Percentiles rank a stretch among this genome's conserved stretches.
phyloP scores from a whole-genome alignment of 1,284 basidiomycete species.

The Takashimella koratensis region DNA sequence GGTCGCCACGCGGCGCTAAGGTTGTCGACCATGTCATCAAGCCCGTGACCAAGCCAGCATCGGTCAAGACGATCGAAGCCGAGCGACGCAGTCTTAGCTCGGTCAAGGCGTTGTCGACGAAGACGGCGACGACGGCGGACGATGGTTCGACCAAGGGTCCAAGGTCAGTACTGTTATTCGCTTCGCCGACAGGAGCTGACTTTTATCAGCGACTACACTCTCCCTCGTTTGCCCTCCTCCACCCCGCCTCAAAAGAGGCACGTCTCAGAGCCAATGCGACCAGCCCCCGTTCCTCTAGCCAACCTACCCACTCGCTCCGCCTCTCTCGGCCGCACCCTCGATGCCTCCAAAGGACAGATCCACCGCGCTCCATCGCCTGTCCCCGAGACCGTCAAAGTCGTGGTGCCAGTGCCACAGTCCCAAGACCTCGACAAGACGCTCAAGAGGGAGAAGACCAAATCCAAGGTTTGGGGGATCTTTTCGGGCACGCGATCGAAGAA shows the following conservation, averaged over 20 bases:
- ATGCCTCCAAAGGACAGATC: not conserved
- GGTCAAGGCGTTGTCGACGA: slow-evolving; percentile 25
- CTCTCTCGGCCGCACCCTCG: slow-evolving; percentile 19
- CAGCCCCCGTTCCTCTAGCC: not conserved
- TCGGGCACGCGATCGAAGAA: slow-evolving; percentile 27
- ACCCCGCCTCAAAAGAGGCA: not conserved
- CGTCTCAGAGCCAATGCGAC: not conserved
- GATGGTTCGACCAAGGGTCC: slow-evolving; percentile 7
- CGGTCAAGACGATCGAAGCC: slow-evolving; percentile 12
- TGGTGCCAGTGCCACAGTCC: not conserved
- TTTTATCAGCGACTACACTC: not conserved
- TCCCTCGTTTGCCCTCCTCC: not conserved
- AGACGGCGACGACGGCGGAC: slow-evolving; percentile 17
- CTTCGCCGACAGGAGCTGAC: not conserved
- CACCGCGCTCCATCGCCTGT: slow-evolving; percentile 3
- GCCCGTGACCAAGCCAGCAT: slow-evolving; percentile 8
- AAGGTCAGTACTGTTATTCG: not conserved
- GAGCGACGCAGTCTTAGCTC: slow-evolving; percentile 20
- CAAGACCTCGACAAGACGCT: slow-evolving; percentile 10
- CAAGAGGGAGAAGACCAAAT: slow-evolving; percentile 36
- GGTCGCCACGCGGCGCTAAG: slow-evolving; percentile 23
- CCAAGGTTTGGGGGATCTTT: slow-evolving; percentile 38
- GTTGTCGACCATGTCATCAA: slow-evolving; percentile 23
- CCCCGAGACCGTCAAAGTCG: slow-evolving; percentile 4
- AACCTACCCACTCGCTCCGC: slow-evolving; percentile 13